Base-by-base conservation (phyloP, 2,329 filamentous ascomycete genomes). In the Lachnellula arida region DNA sequence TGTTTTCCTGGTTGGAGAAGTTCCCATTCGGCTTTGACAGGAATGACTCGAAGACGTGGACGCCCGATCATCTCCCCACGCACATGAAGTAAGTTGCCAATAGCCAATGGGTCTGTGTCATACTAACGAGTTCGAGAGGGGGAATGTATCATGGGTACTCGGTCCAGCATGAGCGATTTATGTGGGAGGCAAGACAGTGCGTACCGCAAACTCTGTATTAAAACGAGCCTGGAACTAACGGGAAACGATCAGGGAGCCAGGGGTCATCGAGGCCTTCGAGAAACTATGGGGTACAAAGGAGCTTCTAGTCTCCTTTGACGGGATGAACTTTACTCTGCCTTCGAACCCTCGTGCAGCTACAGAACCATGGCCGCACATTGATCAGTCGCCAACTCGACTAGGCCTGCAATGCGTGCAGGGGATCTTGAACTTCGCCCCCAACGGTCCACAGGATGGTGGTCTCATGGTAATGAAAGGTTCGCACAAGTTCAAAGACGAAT, bases 331-430 rank as follows among this genome's bases (percentile, higher is more conserved):
- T 49, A 69, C 70, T 1, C 71, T 73, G 44, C 53, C 49, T 28
- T 25, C 2, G 54, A 53, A 39, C 53, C 52, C 49, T 42, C 17
- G 43, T 7, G 14, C 51, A n/a, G 32, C 46, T 19, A 70, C 71
- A 49, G 56, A 50, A 28, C 66, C 44, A 71, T 75, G 73, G 73
- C 71, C 72, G 7, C 73, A 75, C 55, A 69, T 72, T 47, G 73
- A 75, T 51, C 73, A 75, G 58, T 67, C 73, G 46, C 71, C 69
- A 1, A 51, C 58, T 0, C 68, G 67, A 46, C 67, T 65, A n/a
- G 76, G 75, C 1, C 74, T 77, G 55, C 67, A 72, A 12, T 77
- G 75, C 60, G 64, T 73, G 22, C 75, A 78, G 60, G 76, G 76
- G 2, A 65, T 78, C 0, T 70, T 78, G 1, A 78, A 78, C 56